A percentile compares a stretch with the other conserved stretches of the same genome.
phyloP scores from a whole-genome alignment of 225 moss, liverwort and hornwort genomes.

The Physcomitrellopsis africana region DNA sequence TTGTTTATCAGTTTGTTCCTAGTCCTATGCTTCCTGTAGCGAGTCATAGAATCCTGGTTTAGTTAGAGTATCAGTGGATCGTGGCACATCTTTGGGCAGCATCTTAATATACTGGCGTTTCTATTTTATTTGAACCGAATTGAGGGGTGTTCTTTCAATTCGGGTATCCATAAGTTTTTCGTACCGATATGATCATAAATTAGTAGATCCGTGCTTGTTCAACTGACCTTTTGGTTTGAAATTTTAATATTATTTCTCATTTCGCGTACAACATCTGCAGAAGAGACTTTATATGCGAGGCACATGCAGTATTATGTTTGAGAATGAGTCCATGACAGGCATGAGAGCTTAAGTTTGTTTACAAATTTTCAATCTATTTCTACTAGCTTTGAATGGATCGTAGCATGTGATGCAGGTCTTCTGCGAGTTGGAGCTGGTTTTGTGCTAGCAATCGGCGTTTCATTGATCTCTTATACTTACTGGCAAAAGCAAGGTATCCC shows the following conservation, averaged over 20 bases:
- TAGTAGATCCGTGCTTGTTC: no score
- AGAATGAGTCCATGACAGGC: not conserved
- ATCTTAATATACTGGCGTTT: not conserved
- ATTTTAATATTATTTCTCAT: no score
- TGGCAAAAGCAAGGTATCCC: constrained; percentile 55
- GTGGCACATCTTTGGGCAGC: not conserved
- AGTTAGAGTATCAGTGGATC: not conserved
- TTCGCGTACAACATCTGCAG: no score
- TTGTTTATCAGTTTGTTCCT: not conserved
- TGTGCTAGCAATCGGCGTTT: constrained; percentile 53
- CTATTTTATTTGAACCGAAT: not conserved
- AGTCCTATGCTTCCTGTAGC: not conserved
- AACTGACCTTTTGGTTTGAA: no score
- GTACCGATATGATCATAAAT: no score
- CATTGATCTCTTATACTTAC: constrained; percentile 49
- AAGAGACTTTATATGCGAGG: not conserved
- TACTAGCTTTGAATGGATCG: not conserved
- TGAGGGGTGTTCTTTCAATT: no score
- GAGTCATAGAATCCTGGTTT: not conserved
- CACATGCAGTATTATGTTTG: not conserved
- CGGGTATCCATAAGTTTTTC: no score
- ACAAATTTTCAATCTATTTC: not conserved
- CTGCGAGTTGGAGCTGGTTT: constrained; percentile 54
- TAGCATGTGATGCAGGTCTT: constrained; percentile 40
- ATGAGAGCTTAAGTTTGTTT: not conserved